Evolutionary conservation across 2,329 filamentous ascomycete species (phyloP), one percentile per base, ranked within the genome.

Genomic region (Hyphodiscus sp.): DNA sequence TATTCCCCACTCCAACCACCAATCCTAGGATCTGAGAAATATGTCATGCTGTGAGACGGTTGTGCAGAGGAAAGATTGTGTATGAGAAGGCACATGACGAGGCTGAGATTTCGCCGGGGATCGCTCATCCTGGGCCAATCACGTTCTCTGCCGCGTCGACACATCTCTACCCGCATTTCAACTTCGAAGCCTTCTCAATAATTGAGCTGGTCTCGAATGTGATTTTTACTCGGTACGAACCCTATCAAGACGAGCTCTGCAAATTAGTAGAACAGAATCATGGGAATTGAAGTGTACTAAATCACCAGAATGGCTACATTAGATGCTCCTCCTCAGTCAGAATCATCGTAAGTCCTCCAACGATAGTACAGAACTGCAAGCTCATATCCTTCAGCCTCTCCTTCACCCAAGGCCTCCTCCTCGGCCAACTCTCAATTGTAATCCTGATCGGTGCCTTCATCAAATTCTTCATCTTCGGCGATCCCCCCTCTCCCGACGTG

Each of bases 401-500:
- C 38, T 97, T 97, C 70, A 95, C 90, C 0, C 90, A 96, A 69
- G 94, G 94, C 26, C 86, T 99, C 63, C 83, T 99, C 47, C 78
- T 97, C 30, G 94, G 94, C 48, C 94, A 99, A 71, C 78, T 99
- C 49, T 95, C 91, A 1, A 88, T 99, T 45, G 89, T 96, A 15
- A 75, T 97, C 20, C 79, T 99, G 41, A 83, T 99, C 57, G 91
- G 91, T 60, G 89, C 87, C 62, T 97, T 99, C 73, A 97, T 99
- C 72, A 96, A 96, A 70, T 99, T 96, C 81, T 99, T 99, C 80
- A 97, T 99, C 67, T 97, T 99, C 68, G 94, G 94, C 63, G 94
- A 97, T 68, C 84, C 90, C 5, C 90, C 91, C 0, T 90, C 88
- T 1, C 79, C 90, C 57, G 91, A 95, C 59, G 83, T 86, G 51